Conservation (phyloP, 2,329 filamentous ascomycete genomes). For the Fusarium decemcellulare region DNA sequence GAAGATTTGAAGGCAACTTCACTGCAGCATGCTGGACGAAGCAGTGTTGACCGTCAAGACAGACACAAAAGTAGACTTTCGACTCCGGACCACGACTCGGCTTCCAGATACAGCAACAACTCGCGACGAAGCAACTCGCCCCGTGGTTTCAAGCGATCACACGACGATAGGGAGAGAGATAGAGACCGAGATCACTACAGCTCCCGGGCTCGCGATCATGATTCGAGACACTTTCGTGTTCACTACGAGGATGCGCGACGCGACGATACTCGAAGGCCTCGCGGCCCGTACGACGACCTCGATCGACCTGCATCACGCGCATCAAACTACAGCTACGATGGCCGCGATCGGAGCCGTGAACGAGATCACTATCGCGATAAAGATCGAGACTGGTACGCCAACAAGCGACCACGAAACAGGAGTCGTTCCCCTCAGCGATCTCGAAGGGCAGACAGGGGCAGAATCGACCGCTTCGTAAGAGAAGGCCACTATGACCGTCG, state of each 20-base stretch:
- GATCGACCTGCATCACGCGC: slow-evolving; percentile 64
- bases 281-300: slow-evolving; percentile 69
- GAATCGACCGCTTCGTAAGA: slow-evolving; percentile 52
- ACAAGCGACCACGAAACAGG: slow-evolving; percentile 70
- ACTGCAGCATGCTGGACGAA: slow-evolving; percentile 81
- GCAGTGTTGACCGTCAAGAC: slow-evolving; percentile 92
- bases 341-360: slow-evolving; percentile 58
- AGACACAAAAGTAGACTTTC: slow-evolving; percentile 78
- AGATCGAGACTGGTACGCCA: slow-evolving; percentile 60
- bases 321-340: slow-evolving; percentile 62
- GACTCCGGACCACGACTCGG: slow-evolving; percentile 68
- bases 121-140: slow-evolving; percentile 71
- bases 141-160: slow-evolving; percentile 76
- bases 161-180: slow-evolving; percentile 70
- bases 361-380: slow-evolving; percentile 57
- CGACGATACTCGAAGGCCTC: slow-evolving; percentile 63
- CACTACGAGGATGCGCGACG: slow-evolving; percentile 72
- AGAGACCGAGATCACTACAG: slow-evolving; percentile 62
- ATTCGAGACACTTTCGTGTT: slow-evolving; percentile 72
- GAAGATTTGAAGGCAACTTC: slow-evolving; percentile 86
- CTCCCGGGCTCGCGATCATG: slow-evolving; percentile 60
- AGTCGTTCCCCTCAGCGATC: slow-evolving; percentile 65
- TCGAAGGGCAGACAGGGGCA: slow-evolving; percentile 55
- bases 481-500: slow-evolving; percentile 48
- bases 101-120: slow-evolving; percentile 58